Evolutionary conservation across 805 yeast genomes (phyloP), one percentile per base, ranked within the genome.

Genomic region (Zygotorulaspora danielsina): DNA sequence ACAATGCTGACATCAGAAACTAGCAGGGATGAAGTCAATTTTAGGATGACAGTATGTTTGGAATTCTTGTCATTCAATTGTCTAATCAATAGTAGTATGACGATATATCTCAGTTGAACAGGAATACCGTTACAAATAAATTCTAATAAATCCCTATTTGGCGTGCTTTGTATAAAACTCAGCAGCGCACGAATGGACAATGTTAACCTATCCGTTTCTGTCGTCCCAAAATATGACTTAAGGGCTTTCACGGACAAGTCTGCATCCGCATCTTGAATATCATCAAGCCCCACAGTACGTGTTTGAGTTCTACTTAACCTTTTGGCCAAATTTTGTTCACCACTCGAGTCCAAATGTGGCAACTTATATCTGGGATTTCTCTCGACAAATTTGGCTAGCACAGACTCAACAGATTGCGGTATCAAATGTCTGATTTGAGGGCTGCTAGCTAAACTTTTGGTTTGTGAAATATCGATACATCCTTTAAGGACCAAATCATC

Each of bases 1-100:
- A 88, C 81, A 72, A 90, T 77, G 57, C 83, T 86, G 29, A 86
- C 86, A 27, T 80, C 79, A 0, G 93, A 81, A 1, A 81, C 71
- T n/a, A 89, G 67, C 20, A 87, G 63, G 9, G 81, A 79, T 7
- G 79, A 63, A 6, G 79, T 66, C 39, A 73, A 58, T 33, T 62
- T 61, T 19, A 80, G 66, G 27, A 69, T 63, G 21, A 66, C 45
- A 19, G 55, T 34, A 6, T 53, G 51, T 19, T 48, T 43, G 5
- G 32, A 22, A 22, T 39, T 40, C 29, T 35, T 46, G 44, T 33
- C 54, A 5, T 39, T 50, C 17, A 70, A 43, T 19, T 62, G 62
- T 8, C 65, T 52, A 6, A 72, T 66, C 22, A 73, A 55, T 2
- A 81, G 66, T 10, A 76, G 58, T 30, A 85, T 66, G 2, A 83